Base-by-base conservation (phyloP, 495 filamentous ascomycete species). In the Aspergillus taichungensis region DNA sequence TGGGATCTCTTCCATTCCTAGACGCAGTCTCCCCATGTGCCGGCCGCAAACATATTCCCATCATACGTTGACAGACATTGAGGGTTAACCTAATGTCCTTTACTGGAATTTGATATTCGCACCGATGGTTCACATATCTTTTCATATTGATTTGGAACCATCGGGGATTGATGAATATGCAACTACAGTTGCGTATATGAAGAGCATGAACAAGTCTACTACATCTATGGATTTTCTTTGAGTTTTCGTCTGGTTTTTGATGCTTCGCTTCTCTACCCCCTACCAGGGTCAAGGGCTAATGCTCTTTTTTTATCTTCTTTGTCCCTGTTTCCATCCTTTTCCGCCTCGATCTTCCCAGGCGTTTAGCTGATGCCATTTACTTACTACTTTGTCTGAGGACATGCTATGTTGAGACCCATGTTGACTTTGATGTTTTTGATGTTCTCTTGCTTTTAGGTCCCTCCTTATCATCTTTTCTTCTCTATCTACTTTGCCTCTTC, bases 1-100 rank as follows among this genome's bases (percentile, higher is more conserved):
- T 98, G 92, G 92, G 92, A 98, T 69, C 59, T 98, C 42, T 94
- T 98, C 61, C 92, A 97, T 71, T 95, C 89, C 40, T 98, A 71
- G 82, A 37, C 18, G 18, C 18, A 24, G 18, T 24, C 18, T 24
- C 18, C 18, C 18, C 18, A 24, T 24, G 18, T 24, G 18, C 18
- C 18, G 18, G 18, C 18, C 18, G 18, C 18, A 24, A 24, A 24
- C 18, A 24, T 24, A 2, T 2, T 4, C 18, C 18, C 18, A 24
- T 24, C 18, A 4, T 24, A 24, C 18, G 4, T 24, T 24, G 18
- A 24, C 18, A 24, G 18, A 24, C 18, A 24, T 24, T 24, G 18
- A 4, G 18, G 18, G 2, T 1, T 24, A 4, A 24, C 18, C 18
- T n/a, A 24, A 24, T 24, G 18, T 24, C 18, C 18, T 24, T 24